Evolutionary conservation across 139 green algal species (phyloP), one percentile per base, ranked within the genome.

Genomic region (Coelastrella sp.): DNA sequence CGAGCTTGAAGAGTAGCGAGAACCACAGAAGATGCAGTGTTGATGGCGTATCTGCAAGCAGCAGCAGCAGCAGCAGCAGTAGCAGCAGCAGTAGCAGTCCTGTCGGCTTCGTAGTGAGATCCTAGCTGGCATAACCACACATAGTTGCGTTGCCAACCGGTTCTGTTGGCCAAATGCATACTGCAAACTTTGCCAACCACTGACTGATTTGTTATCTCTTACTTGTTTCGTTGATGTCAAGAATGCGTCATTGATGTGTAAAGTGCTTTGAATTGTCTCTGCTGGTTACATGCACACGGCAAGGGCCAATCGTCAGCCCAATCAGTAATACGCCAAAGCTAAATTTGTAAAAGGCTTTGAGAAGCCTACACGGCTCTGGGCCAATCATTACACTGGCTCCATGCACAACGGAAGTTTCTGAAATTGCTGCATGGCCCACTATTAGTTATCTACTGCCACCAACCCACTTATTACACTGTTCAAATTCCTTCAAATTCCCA

Each of bases 21-120:
- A 5, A 90, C 85, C 3, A 83, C 73, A 8, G 73, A 47, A 19
- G 85, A 90, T 61, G 47, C 73, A 4, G 85, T 90, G 19, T 47
- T 61, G n/a, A 90, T 90, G 85, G 85, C 85, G 64, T 90, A 90
- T 73, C 85, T 90, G 84, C 22, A 58, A 61, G 68, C 16, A 23
- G 16, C 68, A 75, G 68, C 68, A 75, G 68, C 14, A 32, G 68
- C 16, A 23, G 16, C 68, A 75, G 68, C 68, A 75, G 68, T 6
- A 32, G 76, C 54, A 47, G 76, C 73, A 80, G 73, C 22, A 57
- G 78, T 17, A 58, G 32, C 6, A 19, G 74, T 4, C 74, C 14
- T 61, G 20, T 8, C 23, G 22, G 16, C 68, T 5, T 76, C 3
- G 11, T 20, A 76, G 17, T 17, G 61, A 13, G 10, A 71, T 19